These are phyloP conservation scores for Macrophomina tecta DNA, from an alignment of 2,329 filamentous ascomycete species.

Conservation along the genomic window DNA sequence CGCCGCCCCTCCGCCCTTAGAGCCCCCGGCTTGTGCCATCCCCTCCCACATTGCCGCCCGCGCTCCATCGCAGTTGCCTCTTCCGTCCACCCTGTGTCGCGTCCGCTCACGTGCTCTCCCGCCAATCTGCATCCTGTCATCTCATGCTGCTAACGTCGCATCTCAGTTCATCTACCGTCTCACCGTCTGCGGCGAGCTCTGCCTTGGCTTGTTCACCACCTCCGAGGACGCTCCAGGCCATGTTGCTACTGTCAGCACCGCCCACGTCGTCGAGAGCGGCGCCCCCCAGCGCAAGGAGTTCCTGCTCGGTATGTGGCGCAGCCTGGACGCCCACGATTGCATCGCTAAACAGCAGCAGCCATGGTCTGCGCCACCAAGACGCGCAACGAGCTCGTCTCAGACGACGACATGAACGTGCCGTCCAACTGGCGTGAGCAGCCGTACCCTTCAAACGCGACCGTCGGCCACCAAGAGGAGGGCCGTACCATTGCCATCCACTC, in stretches of 20 bases:
- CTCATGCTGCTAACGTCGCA: constrained; percentile 10
- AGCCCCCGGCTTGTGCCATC: constrained; percentile 4
- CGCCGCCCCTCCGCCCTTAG: neutral
- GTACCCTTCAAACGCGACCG: constrained; percentile 27
- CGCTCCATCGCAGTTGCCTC: neutral
- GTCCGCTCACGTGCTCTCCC: constrained; percentile 3
- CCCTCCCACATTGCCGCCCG: neutral
- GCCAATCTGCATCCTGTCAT: neutral
- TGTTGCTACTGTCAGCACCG: constrained; percentile 60
- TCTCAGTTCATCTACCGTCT: constrained; percentile 77
- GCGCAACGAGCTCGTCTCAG: constrained; percentile 67
- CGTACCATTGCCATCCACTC: constrained; percentile 82
- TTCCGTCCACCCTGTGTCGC: neutral
- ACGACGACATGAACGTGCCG: constrained; percentile 78
- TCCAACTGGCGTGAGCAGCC: constrained; percentile 64
- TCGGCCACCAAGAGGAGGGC: constrained; percentile 76
- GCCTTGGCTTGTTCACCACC: constrained; percentile 79
- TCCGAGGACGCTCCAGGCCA: constrained; percentile 50
- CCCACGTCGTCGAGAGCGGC: constrained; percentile 65
- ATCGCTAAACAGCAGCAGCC: constrained; percentile 47
- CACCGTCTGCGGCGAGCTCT: constrained; percentile 74
- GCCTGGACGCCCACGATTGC: neutral
- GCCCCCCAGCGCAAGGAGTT: constrained; percentile 65
- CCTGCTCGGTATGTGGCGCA: constrained; percentile 57
- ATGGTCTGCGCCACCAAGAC: constrained; percentile 80